phyloP scores from a whole-genome alignment of 2,329 filamentous ascomycete genomes.

The Stagonosporopsis chrysanthemi region DNA sequence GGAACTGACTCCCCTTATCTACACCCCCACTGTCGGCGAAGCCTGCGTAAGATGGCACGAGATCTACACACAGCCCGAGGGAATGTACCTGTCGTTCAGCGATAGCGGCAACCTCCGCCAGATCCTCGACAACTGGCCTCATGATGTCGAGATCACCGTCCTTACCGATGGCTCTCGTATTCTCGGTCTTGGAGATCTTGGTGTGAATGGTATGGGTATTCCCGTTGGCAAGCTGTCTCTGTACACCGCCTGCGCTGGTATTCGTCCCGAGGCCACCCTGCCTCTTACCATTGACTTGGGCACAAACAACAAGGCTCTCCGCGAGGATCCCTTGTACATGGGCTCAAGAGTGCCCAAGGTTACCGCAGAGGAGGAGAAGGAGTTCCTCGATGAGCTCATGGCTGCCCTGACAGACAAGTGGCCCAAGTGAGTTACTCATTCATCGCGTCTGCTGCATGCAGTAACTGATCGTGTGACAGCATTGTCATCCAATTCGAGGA shows the following conservation, averaged over 20 bases:
- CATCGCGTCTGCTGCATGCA: slow-evolving; percentile 1
- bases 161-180: slow-evolving; percentile 95
- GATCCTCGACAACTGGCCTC: slow-evolving; percentile 93
- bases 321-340: slow-evolving; percentile 88
- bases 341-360: slow-evolving; percentile 86
- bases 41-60: slow-evolving; percentile 97
- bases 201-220: slow-evolving; percentile 97
- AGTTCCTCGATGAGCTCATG: slow-evolving; percentile 99
- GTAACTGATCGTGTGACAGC: slow-evolving; percentile 52
- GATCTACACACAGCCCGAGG: slow-evolving; percentile 93
- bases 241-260: slow-evolving; percentile 94
- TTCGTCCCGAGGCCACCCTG: slow-evolving; percentile 76
- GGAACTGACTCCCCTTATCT: slow-evolving; percentile 83
- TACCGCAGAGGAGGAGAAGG: slow-evolving; percentile 77
- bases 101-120: slow-evolving; percentile 89
- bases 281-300: slow-evolving; percentile 70
- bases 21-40: slow-evolving; percentile 91
- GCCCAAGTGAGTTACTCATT: slow-evolving; percentile 62
- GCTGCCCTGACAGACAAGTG: slow-evolving; percentile 79
- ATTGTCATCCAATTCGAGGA: slow-evolving; percentile 94
- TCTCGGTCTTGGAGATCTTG: slow-evolving; percentile 90
- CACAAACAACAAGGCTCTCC: slow-evolving; percentile 67
- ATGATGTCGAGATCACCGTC: slow-evolving; percentile 93
- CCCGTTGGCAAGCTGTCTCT: slow-evolving; percentile 95
- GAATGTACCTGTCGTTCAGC: slow-evolving; percentile 92